Evolutionary conservation across 2,329 filamentous ascomycete genomes (phyloP), one percentile per base, ranked within the genome.

Genomic region (Colletotrichum sp.): DNA sequence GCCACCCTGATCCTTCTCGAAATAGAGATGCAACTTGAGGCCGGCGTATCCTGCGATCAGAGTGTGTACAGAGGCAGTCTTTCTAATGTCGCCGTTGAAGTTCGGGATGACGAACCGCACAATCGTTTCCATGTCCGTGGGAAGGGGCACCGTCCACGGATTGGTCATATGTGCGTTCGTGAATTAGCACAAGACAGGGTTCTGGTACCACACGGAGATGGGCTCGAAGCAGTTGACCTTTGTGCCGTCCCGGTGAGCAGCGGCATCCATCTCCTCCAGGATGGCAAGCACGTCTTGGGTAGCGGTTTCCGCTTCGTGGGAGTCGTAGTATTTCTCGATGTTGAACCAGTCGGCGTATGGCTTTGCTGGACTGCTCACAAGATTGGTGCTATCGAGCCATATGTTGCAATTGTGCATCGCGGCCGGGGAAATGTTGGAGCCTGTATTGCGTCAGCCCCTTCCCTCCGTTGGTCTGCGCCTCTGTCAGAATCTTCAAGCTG

Each of bases 401-500:
- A 8, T 12, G 13, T 18, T 18, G 21, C 10, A 18, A 18, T 28
- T 13, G 55, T 4, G 55, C 16, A 1, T 59, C 5, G 15, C 55
- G 13, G 21, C 26, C 15, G 52, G 52, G 9, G 44, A 49, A 49
- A 28, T 4, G 15, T 10, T 59, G 24, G 13, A 16, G 0, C 55
- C 26, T 59, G 8, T 9, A 0, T 28, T 21, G n/a, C 8, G 4
- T 49, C n/a, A 49, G 4, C n/a, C n/a, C 18, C 39, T 12, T 44
- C 39, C n/a, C 4, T 1, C 3, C 3, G 6, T 13, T 49, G 44
- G 4, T 2, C 2, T n/a, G 6, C 6, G 3, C n/a, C 44, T n/a
- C 2, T n/a, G 44, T 21, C n/a, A 13, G n/a, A 21, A 21, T 13
- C 2, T 21, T 49, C 3, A 6, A 12, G 1, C 6, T 5, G 10